Evolutionary conservation across 2,329 filamentous ascomycete genomes (phyloP), one percentile per base, ranked within the genome.

Genomic region (Chaetoscypha palmicola): DNA sequence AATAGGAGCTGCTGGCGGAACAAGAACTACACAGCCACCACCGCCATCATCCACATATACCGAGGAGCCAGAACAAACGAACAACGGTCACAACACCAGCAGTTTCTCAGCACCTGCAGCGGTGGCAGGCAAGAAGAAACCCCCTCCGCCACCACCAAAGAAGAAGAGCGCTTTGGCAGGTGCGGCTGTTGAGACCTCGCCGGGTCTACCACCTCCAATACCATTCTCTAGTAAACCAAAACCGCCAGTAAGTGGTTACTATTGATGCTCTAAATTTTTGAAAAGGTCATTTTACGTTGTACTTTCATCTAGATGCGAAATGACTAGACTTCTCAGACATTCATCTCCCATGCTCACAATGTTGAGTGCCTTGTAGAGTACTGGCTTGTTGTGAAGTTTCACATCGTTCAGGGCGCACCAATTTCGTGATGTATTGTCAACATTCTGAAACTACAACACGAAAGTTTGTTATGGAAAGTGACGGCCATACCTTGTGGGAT

Each of bases 121-220:
- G 8, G 39, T 43, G 9, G 10, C 50, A 11, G 53, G 49, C 4
- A 61, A 58, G 45, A 64, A 62, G 50, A 64, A 63, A 30, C 58
- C 59, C n/a, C 60, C 62, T 5, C 62, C 62, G 10, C 61, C 62
- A 10, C 62, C 61, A 4, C 59, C 62, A 11, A 54, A 54, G 41
- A 64, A 59, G 44, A 58, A 38, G 28, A 41, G 48, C 12, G 52
- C 51, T 5, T 47, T 58, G 14, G 30, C 43, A 20, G 35, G 43
- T 5, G 26, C 38, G 23, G 44, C 46, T 19, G 30, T 46, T 23
- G 20, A 38, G 20, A 39, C 41, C 11, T 49, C 44, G 19, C 38
- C 46, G 14, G 9, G 34, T 9, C 52, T 58, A 12, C 59, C 57
- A 10, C 59, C 57, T 19, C 55, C 54, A 11, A 58, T 61, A 39